These are phyloP conservation scores for Urtica urens DNA, from an alignment of 306 rosid species.

Conservation along the genomic window DNA sequence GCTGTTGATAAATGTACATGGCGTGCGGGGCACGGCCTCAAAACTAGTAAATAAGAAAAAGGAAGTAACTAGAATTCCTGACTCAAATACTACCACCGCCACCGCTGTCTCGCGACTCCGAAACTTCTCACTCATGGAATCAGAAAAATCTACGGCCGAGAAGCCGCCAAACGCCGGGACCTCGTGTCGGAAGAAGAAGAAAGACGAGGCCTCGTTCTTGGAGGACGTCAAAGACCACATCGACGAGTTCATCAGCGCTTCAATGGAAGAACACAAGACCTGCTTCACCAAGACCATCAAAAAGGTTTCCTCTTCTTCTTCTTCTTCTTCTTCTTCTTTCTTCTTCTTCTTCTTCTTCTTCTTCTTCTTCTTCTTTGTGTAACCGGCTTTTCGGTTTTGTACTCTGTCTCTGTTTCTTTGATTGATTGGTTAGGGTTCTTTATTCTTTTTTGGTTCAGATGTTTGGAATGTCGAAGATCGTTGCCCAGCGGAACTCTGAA, in stretches of 20 bases:
- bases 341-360: not conserved
- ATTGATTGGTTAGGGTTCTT: too few species aligned
- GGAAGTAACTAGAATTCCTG: too few species aligned
- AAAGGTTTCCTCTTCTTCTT: slow-evolving; percentile 37
- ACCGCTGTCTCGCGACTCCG: too few species aligned
- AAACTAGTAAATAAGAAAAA: too few species aligned
- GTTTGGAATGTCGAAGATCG: slow-evolving; percentile 78
- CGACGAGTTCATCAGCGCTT: slow-evolving; percentile 71
- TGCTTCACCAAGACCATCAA: slow-evolving; percentile 71
- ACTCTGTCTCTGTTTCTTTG: not conserved
- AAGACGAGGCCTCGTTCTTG: slow-evolving; percentile 58
- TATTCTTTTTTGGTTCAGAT: too few species aligned
- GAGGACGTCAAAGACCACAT: slow-evolving; percentile 83
- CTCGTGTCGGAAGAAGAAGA: slow-evolving; percentile 77
- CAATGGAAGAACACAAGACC: slow-evolving; percentile 81
- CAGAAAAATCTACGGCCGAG: slow-evolving; percentile 32
- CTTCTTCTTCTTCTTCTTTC: slow-evolving; percentile 5
- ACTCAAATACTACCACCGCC: too few species aligned
- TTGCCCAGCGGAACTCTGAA: slow-evolving; percentile 43
- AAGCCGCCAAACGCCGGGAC: slow-evolving; percentile 26
- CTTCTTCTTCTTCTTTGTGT: slow-evolving; percentile 1
- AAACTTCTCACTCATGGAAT: too few species aligned
- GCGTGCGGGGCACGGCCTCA: too few species aligned
- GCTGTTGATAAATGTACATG: too few species aligned
- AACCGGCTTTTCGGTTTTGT: not conserved